phyloP scores from a whole-genome alignment of 2,329 filamentous ascomycete genomes.

The Cordyceps cicadae region DNA sequence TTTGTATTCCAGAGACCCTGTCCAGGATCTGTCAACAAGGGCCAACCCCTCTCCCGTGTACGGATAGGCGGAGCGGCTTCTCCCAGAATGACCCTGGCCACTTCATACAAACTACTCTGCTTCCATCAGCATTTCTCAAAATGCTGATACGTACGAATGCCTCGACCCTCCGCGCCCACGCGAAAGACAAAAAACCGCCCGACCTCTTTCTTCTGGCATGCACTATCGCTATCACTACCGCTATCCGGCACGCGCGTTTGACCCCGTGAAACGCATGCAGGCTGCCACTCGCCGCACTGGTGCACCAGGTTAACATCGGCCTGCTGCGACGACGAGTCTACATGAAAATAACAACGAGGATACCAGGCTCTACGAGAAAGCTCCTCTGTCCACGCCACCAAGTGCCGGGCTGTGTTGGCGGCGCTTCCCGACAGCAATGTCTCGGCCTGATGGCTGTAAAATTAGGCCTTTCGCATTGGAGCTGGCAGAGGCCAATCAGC shows the following conservation, averaged over 20 bases:
- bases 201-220: neutral
- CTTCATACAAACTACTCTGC: neutral
- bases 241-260: neutral
- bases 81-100: neutral
- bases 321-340: neutral
- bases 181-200: neutral
- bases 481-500: neutral
- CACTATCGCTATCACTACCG: too few species aligned
- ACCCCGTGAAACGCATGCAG: slow-evolving; percentile 9
- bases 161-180: neutral
- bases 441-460: slow-evolving; percentile 1
- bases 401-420: neutral
- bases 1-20: too few species aligned
- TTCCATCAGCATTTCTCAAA: neutral
- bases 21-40: too few species aligned
- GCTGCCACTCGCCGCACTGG: neutral
- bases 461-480: neutral
- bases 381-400: neutral
- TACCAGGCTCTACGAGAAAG: neutral
- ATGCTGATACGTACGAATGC: neutral
- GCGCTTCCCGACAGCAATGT: neutral
- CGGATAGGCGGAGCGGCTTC: too few species aligned
- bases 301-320: neutral
- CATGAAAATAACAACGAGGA: too few species aligned
- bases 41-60: too few species aligned